These are phyloP conservation scores for Draba incana DNA, from an alignment of 345 rosid species.

Conservation along the genomic window DNA sequence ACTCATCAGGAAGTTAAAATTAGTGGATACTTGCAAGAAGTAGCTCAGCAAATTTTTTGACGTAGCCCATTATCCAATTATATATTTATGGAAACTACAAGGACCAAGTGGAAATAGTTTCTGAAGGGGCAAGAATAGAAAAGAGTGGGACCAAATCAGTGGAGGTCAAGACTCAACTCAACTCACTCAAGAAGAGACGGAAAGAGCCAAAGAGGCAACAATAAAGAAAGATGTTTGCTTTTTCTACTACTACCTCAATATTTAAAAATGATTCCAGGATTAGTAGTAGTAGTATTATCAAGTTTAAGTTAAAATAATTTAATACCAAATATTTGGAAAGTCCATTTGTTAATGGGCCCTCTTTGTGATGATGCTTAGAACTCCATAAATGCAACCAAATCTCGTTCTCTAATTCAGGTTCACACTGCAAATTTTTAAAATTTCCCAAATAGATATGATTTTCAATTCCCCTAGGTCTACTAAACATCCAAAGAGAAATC, in stretches of 20 bases:
- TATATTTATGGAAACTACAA: slow-evolving; percentile 11
- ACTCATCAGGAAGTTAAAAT: slow-evolving; percentile 29
- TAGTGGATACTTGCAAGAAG: slow-evolving; percentile 40
- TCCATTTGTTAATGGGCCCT: slow-evolving; percentile 31
- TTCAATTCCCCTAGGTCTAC: not conserved
- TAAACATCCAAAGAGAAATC: no score
- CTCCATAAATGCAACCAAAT: slow-evolving; percentile 35
- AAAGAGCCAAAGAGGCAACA: slow-evolving; percentile 42
- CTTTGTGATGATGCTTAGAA: slow-evolving; percentile 35
- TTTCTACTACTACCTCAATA: slow-evolving; percentile 3
- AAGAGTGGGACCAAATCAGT: slow-evolving; percentile 43
- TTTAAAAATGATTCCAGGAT: not conserved
- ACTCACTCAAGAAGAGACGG: not conserved
- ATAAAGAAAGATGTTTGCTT: slow-evolving; percentile 30
- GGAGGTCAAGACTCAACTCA: slow-evolving; percentile 35
- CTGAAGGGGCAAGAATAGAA: slow-evolving; percentile 37
- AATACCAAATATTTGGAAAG: slow-evolving; percentile 29
- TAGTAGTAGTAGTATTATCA: not conserved
- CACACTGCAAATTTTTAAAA: slow-evolving; percentile 29
- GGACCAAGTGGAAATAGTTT: slow-evolving; percentile 30
- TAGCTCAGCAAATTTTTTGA: slow-evolving; percentile 24
- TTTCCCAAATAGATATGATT: slow-evolving; percentile 5
- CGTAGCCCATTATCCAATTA: slow-evolving; percentile 34
- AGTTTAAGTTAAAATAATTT: not conserved
- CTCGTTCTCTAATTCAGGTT: slow-evolving; percentile 34